phyloP scores from a whole-genome alignment of 768 basidiomycete genomes.

The Calocybe cyanea region DNA sequence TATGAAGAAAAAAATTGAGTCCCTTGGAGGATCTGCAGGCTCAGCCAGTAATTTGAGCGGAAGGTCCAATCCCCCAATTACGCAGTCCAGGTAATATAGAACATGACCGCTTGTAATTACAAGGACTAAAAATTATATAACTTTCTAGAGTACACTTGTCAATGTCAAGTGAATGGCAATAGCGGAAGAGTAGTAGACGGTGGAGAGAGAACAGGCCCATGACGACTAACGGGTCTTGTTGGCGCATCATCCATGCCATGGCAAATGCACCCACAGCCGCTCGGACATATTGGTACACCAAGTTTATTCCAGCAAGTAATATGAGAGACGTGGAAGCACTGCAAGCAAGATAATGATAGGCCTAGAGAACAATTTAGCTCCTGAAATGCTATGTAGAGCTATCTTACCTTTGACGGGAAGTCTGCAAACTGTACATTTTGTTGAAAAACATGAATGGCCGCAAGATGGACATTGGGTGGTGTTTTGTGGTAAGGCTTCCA shows the following conservation, averaged over 20 bases:
- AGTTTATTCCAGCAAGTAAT: conserved; percentile 58
- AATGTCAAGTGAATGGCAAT: conserved; percentile 7
- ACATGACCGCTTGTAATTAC: not conserved
- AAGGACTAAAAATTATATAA: not conserved
- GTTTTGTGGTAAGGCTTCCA: conserved; percentile 27
- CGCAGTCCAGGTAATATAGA: too few species aligned
- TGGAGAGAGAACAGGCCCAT: conserved; percentile 12
- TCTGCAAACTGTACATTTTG: conserved; percentile 69
- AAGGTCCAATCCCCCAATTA: too few species aligned
- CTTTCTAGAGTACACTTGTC: too few species aligned
- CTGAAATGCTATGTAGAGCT: not conserved
- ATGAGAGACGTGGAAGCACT: conserved; percentile 64
- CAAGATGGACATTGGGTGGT: conserved; percentile 40
- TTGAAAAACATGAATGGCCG: conserved; percentile 37
- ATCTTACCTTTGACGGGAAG: conserved; percentile 68
- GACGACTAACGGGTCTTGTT: conserved; percentile 17
- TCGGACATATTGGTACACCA: conserved; percentile 50
- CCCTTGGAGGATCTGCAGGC: too few species aligned
- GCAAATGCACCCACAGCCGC: conserved; percentile 69
- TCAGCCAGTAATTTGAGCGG: too few species aligned
- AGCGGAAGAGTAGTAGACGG: conserved; percentile 7
- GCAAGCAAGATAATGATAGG: conserved; percentile 56
- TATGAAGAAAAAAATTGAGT: too few species aligned
- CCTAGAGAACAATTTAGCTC: conserved; percentile 33
- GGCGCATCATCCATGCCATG: conserved; percentile 25